Evolutionary conservation across 2,329 filamentous ascomycete species (phyloP), one percentile per base, ranked within the genome.

Genomic region (Alternaria alternata): DNA sequence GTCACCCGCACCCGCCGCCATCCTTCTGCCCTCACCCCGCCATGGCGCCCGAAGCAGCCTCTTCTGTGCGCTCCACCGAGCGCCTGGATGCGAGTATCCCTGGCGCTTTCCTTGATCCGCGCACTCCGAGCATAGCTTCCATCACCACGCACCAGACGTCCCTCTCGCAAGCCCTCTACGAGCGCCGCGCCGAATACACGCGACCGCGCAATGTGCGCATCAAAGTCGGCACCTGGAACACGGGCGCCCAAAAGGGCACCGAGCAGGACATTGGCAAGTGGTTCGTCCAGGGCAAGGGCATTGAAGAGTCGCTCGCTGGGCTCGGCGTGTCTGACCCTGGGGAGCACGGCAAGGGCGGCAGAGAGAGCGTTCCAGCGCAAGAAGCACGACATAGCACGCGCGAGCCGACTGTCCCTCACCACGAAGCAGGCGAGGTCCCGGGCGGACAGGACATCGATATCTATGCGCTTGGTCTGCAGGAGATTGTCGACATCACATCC

Each of bases 191-290:
- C 49, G 94, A 98, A 77, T 99, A 94, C 76, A 90, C 91, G 26
- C 87, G 89, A 38, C 87, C 89, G 43, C 89, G 89, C 75, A 86
- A 86, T 51, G 87, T 97, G 68, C 89, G 89, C 66, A 87, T 99
- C 78, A 97, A 97, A 80, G 86, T 99, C 52, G 95, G 94, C 42
- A 91, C 92, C 0, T 99, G 95, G 95, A 99, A 99, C 79, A 92
- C 97, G 16, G 95, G 93, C 4, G 89, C 90, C 1, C 89, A 91
- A 65, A 88, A 91, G 12, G 93, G 91, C 24, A 93, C 93, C 0
- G 93, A 97, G 77, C 91, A 92, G 67, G 95, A 98, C 74, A 81
- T 99, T 5, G 91, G 88, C 7, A 88, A 87, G 32, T 99, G 95
- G 95, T 97, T 99, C 75, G 86, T 96, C 7, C 84, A 88, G 11